Percentiles rank a stretch among this genome's conserved stretches.
Evolutionary conservation across 106 monocot genomes (phyloP).

Genomic region (Platanthera zijinensis): DNA sequence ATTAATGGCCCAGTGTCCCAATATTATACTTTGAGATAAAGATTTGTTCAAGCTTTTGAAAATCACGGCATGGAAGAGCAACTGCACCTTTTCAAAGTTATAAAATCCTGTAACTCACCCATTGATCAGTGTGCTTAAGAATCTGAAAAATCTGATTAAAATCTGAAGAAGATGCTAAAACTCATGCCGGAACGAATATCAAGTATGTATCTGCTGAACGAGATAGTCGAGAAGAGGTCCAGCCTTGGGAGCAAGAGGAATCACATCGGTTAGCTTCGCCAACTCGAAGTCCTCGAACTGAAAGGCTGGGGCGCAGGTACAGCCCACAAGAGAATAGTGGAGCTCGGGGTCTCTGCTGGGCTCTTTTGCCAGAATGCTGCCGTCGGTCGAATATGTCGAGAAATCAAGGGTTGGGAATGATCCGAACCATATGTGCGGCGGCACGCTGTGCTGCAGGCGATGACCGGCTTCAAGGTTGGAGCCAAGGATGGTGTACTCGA

Average conservation of each 20-base stretch:
- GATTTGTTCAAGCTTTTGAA: no score
- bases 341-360: constrained; percentile 52
- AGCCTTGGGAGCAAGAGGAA: constrained; percentile 39
- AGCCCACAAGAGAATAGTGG: constrained; percentile 86
- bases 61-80: no score
- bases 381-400: constrained; percentile 47
- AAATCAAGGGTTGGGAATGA: constrained; percentile 91
- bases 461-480: constrained; percentile 74
- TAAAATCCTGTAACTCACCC: not conserved
- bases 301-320: constrained; percentile 87
- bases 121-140: not conserved
- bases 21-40: no score
- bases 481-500: constrained; percentile 62
- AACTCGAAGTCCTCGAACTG: constrained; percentile 89
- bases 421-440: constrained; percentile 78
- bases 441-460: constrained; percentile 77
- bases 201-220: not conserved
- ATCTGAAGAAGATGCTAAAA: not conserved
- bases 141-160: not conserved
- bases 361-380: constrained; percentile 47
- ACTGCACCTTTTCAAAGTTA: not conserved
- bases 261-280: constrained; percentile 26
- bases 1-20: no score
- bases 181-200: not conserved
- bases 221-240: constrained; percentile 55